phyloP scores from a whole-genome alignment of 2,329 filamentous ascomycete genomes.

The Microdochium paspali region DNA sequence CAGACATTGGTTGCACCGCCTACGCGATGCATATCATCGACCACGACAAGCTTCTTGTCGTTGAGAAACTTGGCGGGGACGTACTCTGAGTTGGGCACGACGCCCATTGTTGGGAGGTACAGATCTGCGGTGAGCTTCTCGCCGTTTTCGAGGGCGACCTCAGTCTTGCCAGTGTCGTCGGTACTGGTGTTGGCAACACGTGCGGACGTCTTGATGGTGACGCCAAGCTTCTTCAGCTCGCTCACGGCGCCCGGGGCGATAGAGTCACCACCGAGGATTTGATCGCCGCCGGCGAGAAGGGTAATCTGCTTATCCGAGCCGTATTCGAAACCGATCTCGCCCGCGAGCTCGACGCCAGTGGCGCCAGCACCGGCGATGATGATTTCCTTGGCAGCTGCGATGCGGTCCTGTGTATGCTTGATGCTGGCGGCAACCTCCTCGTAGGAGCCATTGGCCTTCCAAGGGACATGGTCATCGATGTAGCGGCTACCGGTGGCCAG shows the following conservation, averaged over 20 bases:
- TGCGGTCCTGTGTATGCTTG: slow-evolving; percentile 26
- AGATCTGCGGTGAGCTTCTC: slow-evolving; percentile 40
- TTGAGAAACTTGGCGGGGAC: slow-evolving; percentile 34
- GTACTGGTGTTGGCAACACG: slow-evolving; percentile 26
- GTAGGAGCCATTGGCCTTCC: slow-evolving; percentile 40
- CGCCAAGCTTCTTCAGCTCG: slow-evolving; percentile 44
- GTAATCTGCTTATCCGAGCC: slow-evolving; percentile 36
- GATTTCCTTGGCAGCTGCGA: slow-evolving; percentile 38
- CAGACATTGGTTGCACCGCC: slow-evolving; percentile 32
- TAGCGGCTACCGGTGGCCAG: slow-evolving; percentile 44
- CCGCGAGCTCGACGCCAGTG: slow-evolving; percentile 46
- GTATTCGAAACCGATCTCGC: slow-evolving; percentile 43
- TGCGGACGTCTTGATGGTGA: slow-evolving; percentile 33
- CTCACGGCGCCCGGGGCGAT: slow-evolving; percentile 29
- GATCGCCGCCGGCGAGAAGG: slow-evolving; percentile 30
- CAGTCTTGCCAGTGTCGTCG: slow-evolving; percentile 32
- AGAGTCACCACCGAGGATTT: slow-evolving; percentile 34
- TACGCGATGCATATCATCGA: slow-evolving; percentile 42
- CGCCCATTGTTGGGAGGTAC: slow-evolving; percentile 47
- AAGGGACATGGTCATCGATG: slow-evolving; percentile 31
- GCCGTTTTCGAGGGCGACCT: slow-evolving; percentile 35
- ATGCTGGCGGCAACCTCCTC: slow-evolving; percentile 32
- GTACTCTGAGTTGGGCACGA: slow-evolving; percentile 45
- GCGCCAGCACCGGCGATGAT: slow-evolving; percentile 46
- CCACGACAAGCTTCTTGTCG: slow-evolving; percentile 31